phyloP scores from a whole-genome alignment of 352 stramenopile genomes.

The Globisporangium canariense region DNA sequence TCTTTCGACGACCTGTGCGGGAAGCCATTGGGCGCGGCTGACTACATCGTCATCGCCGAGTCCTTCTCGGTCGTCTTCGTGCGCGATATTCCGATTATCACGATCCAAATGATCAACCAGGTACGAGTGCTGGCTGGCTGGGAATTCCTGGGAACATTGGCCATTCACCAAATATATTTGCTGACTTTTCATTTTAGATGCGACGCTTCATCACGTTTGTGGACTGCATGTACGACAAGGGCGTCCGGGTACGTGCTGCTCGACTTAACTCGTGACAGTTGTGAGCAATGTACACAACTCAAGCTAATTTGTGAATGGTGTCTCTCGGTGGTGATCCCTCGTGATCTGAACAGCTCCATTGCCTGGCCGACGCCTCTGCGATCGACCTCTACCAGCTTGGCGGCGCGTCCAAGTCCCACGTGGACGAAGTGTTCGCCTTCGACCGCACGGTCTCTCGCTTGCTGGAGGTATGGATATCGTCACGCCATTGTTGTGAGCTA shows the following conservation, averaged over 20 bases:
- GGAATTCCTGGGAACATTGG: conserved; percentile 2
- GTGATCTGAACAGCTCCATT: conserved; percentile 54
- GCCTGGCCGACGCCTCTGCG: conserved; percentile 51
- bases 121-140: conserved; percentile 18
- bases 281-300: neutral
- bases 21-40: conserved; percentile 88
- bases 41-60: conserved; percentile 93
- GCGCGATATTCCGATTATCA: conserved; percentile 88
- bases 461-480: conserved; percentile 46
- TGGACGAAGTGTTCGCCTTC: conserved; percentile 85
- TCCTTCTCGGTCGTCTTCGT: conserved; percentile 89
- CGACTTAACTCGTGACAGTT: neutral
- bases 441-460: conserved; percentile 86
- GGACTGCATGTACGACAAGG: conserved; percentile 97
- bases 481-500: neutral
- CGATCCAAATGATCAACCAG: conserved; percentile 87
- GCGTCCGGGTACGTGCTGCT: conserved; percentile 48
- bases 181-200: conserved; percentile 29
- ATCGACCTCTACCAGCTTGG: conserved; percentile 69
- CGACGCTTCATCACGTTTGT: conserved; percentile 98
- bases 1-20: conserved; percentile 96
- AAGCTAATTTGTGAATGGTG: neutral
- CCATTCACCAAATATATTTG: neutral
- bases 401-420: conserved; percentile 42
- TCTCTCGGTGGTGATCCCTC: neutral